Base-by-base conservation (phyloP, 2,329 filamentous ascomycete genomes). In the Claviceps monticola region DNA sequence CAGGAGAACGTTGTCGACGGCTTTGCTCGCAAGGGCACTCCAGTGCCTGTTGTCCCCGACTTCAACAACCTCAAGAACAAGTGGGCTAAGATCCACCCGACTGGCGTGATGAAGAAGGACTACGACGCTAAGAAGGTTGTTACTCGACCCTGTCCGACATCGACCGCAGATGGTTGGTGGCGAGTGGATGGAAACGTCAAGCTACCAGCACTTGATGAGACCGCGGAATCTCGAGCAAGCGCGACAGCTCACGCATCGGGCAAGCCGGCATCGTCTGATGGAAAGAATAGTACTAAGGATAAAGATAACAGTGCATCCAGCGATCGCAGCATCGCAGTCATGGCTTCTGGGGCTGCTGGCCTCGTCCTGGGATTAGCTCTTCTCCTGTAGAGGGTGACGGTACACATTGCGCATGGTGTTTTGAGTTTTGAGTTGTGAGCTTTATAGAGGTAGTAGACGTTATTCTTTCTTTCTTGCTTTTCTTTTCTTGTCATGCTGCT, bases 81-180 rank as follows among this genome's bases (percentile, higher is more conserved):
- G 58, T 95, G 88, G 88, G 81, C 81, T 6, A 84, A 79, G 4
- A 69, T 88, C 50, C 77, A 71, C 7, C 87, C 88, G 0, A 79
- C 79, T 0, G 85, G 88, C 37, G 76, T 91, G 43, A 74, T 75
- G 43, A 76, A 75, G 49, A 75, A 78, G 2, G 76, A 77, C 29
- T 94, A 94, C 68, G 75, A 76, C 21, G 73, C 82, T 5, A 74
- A 70, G 2, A 70, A 73, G 9, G 71, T 82, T 14, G 80, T 79
- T 1, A 78, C 84, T 1, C 79, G 84, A 3, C 69, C 75, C 2
- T 95, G 88, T 66, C 88, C 88, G 7, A 69, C 74, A 1, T 83
- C 79, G 29, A 91, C 86, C 0, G 61, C 74, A 1, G 79, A 75
- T 26, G 78, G 79, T 36, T 95, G 88, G 89, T 95, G 88, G 88